These are phyloP conservation scores for Scenedesmus sp. DNA, from an alignment of 163 green algal genomes.

Conservation along the genomic window DNA sequence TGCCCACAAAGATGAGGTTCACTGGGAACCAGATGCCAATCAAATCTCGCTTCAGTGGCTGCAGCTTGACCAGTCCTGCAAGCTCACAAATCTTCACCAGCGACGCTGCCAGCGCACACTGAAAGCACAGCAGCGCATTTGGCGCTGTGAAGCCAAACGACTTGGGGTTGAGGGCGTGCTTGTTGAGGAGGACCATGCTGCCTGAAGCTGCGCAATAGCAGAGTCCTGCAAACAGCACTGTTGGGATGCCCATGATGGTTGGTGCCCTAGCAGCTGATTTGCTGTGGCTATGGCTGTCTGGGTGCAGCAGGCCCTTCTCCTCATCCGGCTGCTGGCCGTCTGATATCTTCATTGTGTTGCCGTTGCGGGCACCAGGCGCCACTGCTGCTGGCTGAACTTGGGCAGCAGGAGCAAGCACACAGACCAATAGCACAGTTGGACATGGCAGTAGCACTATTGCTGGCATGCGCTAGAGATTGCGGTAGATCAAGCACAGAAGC, in stretches of 20 bases:
- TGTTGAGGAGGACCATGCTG: conserved; percentile 80
- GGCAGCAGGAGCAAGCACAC: not conserved
- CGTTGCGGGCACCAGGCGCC: not conserved
- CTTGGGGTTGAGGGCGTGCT: conserved; percentile 72
- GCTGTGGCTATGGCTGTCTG: not conserved
- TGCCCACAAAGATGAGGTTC: conserved; percentile 72
- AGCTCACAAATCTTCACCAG: conserved; percentile 74
- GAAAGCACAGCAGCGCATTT: conserved; percentile 75
- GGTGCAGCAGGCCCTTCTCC: conserved; percentile 13
- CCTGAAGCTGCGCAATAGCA: conserved; percentile 66
- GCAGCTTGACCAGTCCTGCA: conserved; percentile 67
- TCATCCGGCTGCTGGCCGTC: not conserved
- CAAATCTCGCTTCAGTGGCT: conserved; percentile 73
- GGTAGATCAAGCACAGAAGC: too few relatives aligned
- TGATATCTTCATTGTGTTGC: not conserved
- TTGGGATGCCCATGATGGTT: conserved; percentile 38
- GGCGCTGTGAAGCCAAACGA: conserved; percentile 74
- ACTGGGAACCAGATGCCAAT: conserved; percentile 83
- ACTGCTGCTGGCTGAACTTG: not conserved
- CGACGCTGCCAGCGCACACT: conserved; percentile 67
- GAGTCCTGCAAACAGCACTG: conserved; percentile 57
- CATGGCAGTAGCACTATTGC: not conserved
- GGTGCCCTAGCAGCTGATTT: not conserved
- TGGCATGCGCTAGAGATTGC: not conserved
- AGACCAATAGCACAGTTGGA: not conserved